Conservation (phyloP, 2,329 filamentous ascomycete species). For the Colletotrichum camelliae region DNA sequence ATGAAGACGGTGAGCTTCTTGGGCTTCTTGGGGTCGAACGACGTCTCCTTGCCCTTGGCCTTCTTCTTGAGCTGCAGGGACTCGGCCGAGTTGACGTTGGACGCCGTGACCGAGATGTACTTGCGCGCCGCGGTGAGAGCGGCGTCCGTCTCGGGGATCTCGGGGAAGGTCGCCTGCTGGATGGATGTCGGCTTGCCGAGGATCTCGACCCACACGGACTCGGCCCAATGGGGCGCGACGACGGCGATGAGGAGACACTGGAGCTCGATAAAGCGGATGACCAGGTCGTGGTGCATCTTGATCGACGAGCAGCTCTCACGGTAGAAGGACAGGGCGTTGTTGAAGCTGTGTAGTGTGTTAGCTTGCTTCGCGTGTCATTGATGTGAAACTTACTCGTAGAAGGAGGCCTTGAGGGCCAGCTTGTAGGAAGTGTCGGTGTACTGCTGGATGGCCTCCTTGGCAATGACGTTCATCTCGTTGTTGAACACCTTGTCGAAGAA, state of each 20-base stretch:
- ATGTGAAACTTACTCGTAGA: constrained; percentile 68
- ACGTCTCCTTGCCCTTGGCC: constrained; percentile 85
- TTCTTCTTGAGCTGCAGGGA: constrained; percentile 85
- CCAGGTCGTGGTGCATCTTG: constrained; percentile 84
- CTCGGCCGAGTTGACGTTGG: constrained; percentile 86
- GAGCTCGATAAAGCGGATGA: constrained; percentile 82
- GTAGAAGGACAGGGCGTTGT: constrained; percentile 87
- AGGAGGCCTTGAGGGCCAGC: constrained; percentile 81
- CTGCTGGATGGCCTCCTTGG: constrained; percentile 78
- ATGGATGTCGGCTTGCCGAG: constrained; percentile 78
- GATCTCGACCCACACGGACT: constrained; percentile 93
- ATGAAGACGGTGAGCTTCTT: constrained; percentile 91
- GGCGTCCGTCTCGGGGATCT: constrained; percentile 68
- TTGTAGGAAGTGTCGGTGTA: constrained; percentile 62
- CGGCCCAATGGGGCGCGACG: constrained; percentile 91
- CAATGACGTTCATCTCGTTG: constrained; percentile 88
- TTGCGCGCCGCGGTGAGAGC: constrained; percentile 78
- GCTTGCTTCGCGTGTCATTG: neutral
- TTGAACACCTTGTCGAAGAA: constrained; percentile 91
- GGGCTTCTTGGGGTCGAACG: constrained; percentile 88
- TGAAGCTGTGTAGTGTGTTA: constrained; percentile 53
- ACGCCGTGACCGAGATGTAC: constrained; percentile 79
- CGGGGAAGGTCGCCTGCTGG: constrained; percentile 79
- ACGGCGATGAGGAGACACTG: constrained; percentile 84
- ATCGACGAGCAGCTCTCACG: constrained; percentile 82